Percentiles rank a stretch among this genome's conserved stretches.
Conservation (phyloP, 2,329 filamentous ascomycete species). For the Colletotrichum sojae region DNA sequence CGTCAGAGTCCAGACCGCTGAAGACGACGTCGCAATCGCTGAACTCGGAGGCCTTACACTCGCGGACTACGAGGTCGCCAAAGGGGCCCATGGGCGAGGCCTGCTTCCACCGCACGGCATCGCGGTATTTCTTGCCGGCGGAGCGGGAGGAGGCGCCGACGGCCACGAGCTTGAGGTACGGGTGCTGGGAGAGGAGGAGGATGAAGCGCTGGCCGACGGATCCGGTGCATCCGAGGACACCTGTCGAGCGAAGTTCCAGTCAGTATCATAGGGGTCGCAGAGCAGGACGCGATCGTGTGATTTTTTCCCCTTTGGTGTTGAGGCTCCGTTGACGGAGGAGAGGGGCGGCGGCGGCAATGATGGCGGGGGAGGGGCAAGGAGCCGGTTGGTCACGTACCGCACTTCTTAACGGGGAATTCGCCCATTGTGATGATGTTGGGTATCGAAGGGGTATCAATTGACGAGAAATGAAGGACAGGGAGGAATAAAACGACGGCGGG, state of each 20-base stretch:
- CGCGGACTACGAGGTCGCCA: slow-evolving; percentile 85
- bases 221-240: slow-evolving; percentile 91
- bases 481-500: neutral
- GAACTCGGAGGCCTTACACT: slow-evolving; percentile 87
- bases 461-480: neutral
- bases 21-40: slow-evolving; percentile 93
- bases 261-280: neutral
- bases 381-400: slow-evolving; percentile 59
- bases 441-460: slow-evolving; percentile 24
- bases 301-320: neutral
- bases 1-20: slow-evolving; percentile 91
- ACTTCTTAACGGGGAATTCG: slow-evolving; percentile 71
- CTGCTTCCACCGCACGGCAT: slow-evolving; percentile 97
- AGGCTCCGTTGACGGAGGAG: slow-evolving; percentile 28
- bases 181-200: slow-evolving; percentile 89
- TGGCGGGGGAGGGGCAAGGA: slow-evolving; percentile 37
- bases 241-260: slow-evolving; percentile 52
- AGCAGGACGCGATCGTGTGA: neutral
- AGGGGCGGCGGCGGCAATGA: slow-evolving; percentile 14
- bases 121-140: slow-evolving; percentile 93
- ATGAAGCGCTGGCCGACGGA: slow-evolving; percentile 97
- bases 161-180: slow-evolving; percentile 87
- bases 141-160: slow-evolving; percentile 92
- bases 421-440: slow-evolving; percentile 41
- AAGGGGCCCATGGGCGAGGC: slow-evolving; percentile 84